phyloP scores from a whole-genome alignment of 2,329 filamentous ascomycete species.

The Biscogniauxia sp. region DNA sequence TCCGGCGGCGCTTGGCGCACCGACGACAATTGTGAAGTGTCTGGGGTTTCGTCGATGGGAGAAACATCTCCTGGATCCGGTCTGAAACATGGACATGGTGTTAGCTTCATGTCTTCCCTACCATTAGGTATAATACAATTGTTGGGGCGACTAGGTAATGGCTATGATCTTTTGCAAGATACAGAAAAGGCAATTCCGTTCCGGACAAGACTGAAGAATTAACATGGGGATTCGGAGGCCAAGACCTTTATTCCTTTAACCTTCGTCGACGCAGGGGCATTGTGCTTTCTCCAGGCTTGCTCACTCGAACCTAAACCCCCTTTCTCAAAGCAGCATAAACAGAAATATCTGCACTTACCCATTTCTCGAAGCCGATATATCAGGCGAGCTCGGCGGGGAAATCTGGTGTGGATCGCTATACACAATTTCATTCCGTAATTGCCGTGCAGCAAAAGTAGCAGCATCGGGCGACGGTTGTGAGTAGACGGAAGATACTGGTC shows the following conservation, averaged over 20 bases:
- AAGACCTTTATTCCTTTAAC: neutral
- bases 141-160: no score
- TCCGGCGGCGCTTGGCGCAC: slow-evolving; percentile 23
- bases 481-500: slow-evolving; percentile 61
- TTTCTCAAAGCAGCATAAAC: neutral
- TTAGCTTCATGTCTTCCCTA: slow-evolving; percentile 21
- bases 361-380: slow-evolving; percentile 37
- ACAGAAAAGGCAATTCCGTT: neutral
- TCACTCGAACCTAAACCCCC: neutral
- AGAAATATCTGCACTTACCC: slow-evolving; percentile 38
- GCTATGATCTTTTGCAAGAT: no score
- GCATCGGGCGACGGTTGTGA: slow-evolving; percentile 51
- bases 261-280: no score
- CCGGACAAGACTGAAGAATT: neutral
- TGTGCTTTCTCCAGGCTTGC: no score
- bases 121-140: neutral
- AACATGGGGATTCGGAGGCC: neutral
- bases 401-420: slow-evolving; percentile 38
- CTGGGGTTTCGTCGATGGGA: slow-evolving; percentile 48
- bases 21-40: slow-evolving; percentile 33
- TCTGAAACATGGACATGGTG: slow-evolving; percentile 23
- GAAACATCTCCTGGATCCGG: slow-evolving; percentile 44
- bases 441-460: slow-evolving; percentile 31
- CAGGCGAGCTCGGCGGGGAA: slow-evolving; percentile 58
- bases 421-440: slow-evolving; percentile 24